Conservation (phyloP, 805 yeast species). For the Wickerhamomyces bovis region DNA sequence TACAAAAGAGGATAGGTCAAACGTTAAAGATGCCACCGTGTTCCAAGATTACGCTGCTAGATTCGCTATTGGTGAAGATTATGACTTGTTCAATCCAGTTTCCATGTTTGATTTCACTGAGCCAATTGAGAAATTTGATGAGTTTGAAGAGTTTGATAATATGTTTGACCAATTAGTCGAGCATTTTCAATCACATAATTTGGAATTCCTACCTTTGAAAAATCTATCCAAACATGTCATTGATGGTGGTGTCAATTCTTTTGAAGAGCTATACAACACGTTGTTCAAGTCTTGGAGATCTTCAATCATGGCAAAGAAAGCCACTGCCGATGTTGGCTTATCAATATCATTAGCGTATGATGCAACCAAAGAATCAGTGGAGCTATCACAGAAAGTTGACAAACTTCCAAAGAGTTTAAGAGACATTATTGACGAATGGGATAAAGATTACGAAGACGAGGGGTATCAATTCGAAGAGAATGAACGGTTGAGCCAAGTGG, state of each 20-base stretch:
- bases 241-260: neutral
- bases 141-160: slow-evolving; percentile 31
- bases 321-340: slow-evolving; percentile 11
- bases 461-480: slow-evolving; percentile 7
- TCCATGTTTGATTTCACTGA: slow-evolving; percentile 20
- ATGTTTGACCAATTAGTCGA: slow-evolving; percentile 32
- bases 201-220: slow-evolving; percentile 6
- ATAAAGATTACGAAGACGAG: slow-evolving; percentile 9
- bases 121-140: slow-evolving; percentile 22
- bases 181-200: slow-evolving; percentile 24
- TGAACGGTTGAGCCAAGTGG: slow-evolving; percentile 1
- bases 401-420: slow-evolving; percentile 2
- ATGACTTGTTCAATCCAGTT: neutral
- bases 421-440: slow-evolving; percentile 16
- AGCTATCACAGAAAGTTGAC: neutral
- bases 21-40: slow-evolving; percentile 4
- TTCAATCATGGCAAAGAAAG: slow-evolving; percentile 5
- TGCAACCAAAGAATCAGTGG: slow-evolving; percentile 4
- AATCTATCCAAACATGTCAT: neutral
- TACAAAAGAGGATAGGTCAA: neutral
- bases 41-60: slow-evolving; percentile 15
- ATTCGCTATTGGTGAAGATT: slow-evolving; percentile 5
- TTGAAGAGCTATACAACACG: slow-evolving; percentile 3
- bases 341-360: slow-evolving; percentile 10
- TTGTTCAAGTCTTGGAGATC: slow-evolving; percentile 9